These are phyloP conservation scores for Neonothopanus nambi DNA, from an alignment of 1,284 basidiomycete species.

Conservation along the genomic window DNA sequence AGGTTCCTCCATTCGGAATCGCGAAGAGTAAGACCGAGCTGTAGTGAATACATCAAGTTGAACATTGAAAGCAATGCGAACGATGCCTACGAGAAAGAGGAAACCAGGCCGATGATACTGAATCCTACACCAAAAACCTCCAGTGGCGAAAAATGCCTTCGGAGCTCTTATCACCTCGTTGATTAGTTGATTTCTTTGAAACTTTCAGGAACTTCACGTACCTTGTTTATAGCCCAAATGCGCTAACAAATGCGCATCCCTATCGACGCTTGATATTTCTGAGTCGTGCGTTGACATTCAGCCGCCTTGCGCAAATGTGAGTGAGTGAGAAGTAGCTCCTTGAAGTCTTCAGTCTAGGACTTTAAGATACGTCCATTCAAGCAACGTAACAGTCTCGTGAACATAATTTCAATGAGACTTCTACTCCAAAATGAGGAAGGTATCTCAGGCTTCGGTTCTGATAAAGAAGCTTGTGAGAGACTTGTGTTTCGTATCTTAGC, in stretches of 20 bases:
- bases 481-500: no score
- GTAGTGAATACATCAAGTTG: slow-evolving; percentile 11
- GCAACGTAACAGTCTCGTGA: no score
- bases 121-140: slow-evolving; percentile 37
- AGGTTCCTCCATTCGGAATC: slow-evolving; percentile 46
- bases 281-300: no score
- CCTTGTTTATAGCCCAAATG: slow-evolving; percentile 45
- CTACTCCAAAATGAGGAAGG: no score
- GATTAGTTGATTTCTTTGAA: slow-evolving; percentile 26
- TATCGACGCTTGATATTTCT: background rate
- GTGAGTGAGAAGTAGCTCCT: no score
- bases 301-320: no score
- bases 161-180: background rate
- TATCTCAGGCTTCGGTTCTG: no score
- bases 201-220: slow-evolving; percentile 34
- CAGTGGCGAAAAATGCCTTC: slow-evolving; percentile 12
- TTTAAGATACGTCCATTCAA: no score
- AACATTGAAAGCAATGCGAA: background rate
- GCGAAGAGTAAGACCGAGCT: slow-evolving; percentile 42
- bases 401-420: no score
- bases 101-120: slow-evolving; percentile 42
- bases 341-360: no score
- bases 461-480: no score
- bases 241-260: slow-evolving; percentile 34
- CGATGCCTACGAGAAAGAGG: slow-evolving; percentile 39